A percentile compares a stretch with the other conserved stretches of the same genome.
phyloP scores from a whole-genome alignment of 2,329 filamentous ascomycete species.

The Diplodia intermedia region DNA sequence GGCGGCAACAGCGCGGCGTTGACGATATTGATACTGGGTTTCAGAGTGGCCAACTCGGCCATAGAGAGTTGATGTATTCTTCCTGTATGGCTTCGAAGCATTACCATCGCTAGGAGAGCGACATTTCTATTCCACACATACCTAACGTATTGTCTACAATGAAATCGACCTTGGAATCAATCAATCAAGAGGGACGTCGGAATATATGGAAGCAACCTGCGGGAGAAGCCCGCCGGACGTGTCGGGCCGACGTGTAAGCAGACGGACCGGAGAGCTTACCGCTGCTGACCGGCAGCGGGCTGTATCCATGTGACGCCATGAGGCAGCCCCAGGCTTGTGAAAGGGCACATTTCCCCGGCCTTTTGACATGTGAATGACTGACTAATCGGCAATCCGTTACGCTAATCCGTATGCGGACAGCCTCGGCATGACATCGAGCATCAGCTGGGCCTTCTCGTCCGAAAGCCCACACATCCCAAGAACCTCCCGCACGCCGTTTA shows the following conservation, averaged over 20 bases:
- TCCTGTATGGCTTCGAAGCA: slow-evolving; percentile 14
- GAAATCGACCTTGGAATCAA: not conserved
- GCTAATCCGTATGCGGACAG: slow-evolving; percentile 34
- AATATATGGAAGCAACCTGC: not conserved
- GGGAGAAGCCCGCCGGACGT: not conserved
- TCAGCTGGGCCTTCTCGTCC: slow-evolving; percentile 27
- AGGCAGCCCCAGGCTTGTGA: slow-evolving; percentile 1
- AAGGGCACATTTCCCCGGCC: slow-evolving; percentile 5
- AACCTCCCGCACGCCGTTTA: slow-evolving; percentile 2
- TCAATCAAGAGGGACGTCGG: not conserved
- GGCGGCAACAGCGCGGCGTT: slow-evolving; percentile 42
- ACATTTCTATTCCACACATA: not conserved
- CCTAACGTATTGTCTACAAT: not conserved
- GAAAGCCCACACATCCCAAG: slow-evolving; percentile 8
- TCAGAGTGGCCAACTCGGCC: slow-evolving; percentile 1
- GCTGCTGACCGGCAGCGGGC: slow-evolving; percentile 1
- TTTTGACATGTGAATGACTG: slow-evolving; percentile 37
- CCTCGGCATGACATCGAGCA: slow-evolving; percentile 35
- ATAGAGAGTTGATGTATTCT: slow-evolving; percentile 7
- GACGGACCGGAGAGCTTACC: slow-evolving; percentile 14
- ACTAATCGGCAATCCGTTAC: slow-evolving; percentile 9
- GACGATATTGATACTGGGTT: not conserved
- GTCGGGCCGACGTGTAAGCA: slow-evolving; percentile 13
- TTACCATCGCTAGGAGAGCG: not conserved
- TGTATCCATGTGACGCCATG: slow-evolving; percentile 12